Percentiles rank a stretch among this genome's conserved stretches.
These are phyloP conservation scores for Trypanosoma avium DNA, from an alignment of 208 protist genomes.

Conservation along the genomic window DNA sequence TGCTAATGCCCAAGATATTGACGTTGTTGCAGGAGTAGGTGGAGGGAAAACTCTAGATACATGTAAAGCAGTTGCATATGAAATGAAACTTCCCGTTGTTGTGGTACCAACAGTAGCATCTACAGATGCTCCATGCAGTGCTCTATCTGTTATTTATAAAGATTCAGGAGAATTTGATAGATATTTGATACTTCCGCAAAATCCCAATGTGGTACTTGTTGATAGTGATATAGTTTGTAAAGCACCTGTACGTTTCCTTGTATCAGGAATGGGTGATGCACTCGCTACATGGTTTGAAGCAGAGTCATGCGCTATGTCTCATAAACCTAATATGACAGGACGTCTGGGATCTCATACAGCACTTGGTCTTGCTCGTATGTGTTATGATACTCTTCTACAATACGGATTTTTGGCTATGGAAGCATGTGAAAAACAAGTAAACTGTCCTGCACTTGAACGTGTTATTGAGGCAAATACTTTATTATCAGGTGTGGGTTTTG, in stretches of 20 bases:
- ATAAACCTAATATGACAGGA: constrained; percentile 27
- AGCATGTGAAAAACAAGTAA: constrained; percentile 30
- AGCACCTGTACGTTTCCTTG: constrained; percentile 36
- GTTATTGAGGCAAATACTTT: constrained; percentile 40
- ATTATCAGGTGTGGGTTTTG: constrained; percentile 30
- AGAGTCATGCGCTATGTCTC: constrained; percentile 22
- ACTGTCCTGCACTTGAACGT: constrained; percentile 32
- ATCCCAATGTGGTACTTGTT: constrained; percentile 34
- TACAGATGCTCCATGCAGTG: constrained; percentile 34
- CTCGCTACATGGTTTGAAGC: constrained; percentile 35
- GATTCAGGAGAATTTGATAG: constrained; percentile 25
- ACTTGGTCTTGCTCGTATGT: constrained; percentile 32
- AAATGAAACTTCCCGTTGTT: constrained; percentile 23
- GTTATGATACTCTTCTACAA: constrained; percentile 28
- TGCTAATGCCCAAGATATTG: constrained; percentile 7
- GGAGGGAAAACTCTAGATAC: constrained; percentile 37
- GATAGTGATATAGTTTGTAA: constrained; percentile 30
- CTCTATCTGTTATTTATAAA: constrained; percentile 31
- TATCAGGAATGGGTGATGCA: constrained; percentile 38
- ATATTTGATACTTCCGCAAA: constrained; percentile 31
- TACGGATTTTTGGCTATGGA: constrained; percentile 32
- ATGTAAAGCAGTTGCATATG: constrained; percentile 31
- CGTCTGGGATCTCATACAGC: constrained; percentile 34
- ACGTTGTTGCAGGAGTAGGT: constrained; percentile 26
- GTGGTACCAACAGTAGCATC: constrained; percentile 32